These are phyloP conservation scores for Kurtzmaniella cleridarum DNA, from an alignment of 805 yeast genomes.

Conservation along the genomic window DNA sequence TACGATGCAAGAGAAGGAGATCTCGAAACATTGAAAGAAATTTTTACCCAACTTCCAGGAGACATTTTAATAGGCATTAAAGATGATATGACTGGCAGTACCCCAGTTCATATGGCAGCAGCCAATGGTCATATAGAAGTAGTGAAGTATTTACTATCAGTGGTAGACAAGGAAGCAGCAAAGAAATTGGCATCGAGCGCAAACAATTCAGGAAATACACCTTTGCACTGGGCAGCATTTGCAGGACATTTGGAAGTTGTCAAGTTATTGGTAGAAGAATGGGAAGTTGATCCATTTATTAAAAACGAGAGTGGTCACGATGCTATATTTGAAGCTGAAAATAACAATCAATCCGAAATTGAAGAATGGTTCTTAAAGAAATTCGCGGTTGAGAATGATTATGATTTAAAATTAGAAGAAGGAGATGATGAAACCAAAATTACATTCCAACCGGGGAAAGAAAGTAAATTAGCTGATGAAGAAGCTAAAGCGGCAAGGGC, in stretches of 20 bases:
- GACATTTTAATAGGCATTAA: conserved; percentile 38
- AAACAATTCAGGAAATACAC: conserved; percentile 87
- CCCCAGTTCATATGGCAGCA: conserved; percentile 91
- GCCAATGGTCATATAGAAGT: conserved; percentile 86
- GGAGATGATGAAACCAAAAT: conserved; percentile 37
- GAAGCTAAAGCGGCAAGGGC: conserved; percentile 36
- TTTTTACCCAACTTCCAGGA: conserved; percentile 56
- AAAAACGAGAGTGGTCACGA: conserved; percentile 78
- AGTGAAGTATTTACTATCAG: conserved; percentile 51
- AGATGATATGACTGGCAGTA: conserved; percentile 61
- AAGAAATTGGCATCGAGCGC: conserved; percentile 22
- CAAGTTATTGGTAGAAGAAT: conserved; percentile 63
- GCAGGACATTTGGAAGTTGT: conserved; percentile 79
- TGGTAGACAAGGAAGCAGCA: conserved; percentile 42
- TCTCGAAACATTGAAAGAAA: conserved; percentile 62
- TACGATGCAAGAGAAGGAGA: conserved; percentile 89
- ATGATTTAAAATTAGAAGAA: conserved; percentile 41
- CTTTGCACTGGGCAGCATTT: conserved; percentile 93
- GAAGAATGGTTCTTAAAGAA: conserved; percentile 72
- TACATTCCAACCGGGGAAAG: conserved; percentile 39
- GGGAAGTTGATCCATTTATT: conserved; percentile 73
- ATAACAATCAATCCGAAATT: conserved; percentile 65
- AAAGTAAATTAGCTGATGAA: conserved; percentile 38
- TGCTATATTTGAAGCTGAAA: conserved; percentile 84
- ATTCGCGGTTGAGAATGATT: conserved; percentile 57